These are phyloP conservation scores for Microglena sp. DNA, from an alignment of 139 green algal genomes.

Conservation along the genomic window DNA sequence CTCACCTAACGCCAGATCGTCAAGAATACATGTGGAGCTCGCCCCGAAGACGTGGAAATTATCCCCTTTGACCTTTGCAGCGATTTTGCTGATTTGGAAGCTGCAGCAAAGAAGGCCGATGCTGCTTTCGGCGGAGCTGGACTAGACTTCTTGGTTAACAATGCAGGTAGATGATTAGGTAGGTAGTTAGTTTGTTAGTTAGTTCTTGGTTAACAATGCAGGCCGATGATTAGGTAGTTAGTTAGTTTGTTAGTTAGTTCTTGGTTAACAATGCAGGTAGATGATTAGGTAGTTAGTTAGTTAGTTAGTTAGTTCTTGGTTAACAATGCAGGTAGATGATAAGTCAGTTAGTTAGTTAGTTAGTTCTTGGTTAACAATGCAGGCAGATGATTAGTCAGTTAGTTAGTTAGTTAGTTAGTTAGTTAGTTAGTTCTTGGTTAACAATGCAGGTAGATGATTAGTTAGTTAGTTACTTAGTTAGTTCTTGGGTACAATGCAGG, in stretches of 20 bases:
- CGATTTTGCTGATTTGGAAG: constrained; percentile 16
- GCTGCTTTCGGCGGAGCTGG: constrained; percentile 43
- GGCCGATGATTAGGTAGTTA: too few species aligned
- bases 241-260: neutral
- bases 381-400: too few species aligned
- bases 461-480: too few species aligned
- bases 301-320: too few species aligned
- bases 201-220: neutral
- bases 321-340: too few species aligned
- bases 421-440: constrained; percentile 65
- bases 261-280: neutral
- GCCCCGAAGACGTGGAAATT: constrained; percentile 28
- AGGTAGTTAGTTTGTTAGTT: too few species aligned
- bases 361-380: too few species aligned
- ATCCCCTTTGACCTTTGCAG: constrained; percentile 61
- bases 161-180: constrained; percentile 44
- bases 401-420: too few species aligned
- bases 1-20: too few species aligned
- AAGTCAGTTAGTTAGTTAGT: too few species aligned
- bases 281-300: too few species aligned
- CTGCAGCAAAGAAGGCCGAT: constrained; percentile 31
- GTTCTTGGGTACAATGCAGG: neutral
- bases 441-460: constrained; percentile 55
- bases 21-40: neutral
- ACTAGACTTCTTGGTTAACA: constrained; percentile 65